phyloP scores from a whole-genome alignment of 805 yeast species.

The Clavispora fructus region DNA sequence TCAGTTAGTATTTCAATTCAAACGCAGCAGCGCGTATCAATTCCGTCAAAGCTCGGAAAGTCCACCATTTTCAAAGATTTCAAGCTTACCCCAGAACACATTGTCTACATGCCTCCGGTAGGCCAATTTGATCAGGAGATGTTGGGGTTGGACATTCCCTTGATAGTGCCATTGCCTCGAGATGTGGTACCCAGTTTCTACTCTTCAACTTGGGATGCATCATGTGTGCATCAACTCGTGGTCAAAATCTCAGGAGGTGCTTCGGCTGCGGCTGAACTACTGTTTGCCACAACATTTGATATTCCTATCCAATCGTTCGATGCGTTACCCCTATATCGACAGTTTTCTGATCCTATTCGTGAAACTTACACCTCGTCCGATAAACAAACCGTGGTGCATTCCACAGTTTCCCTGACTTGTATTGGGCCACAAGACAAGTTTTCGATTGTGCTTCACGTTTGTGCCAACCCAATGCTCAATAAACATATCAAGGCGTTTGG shows the following conservation, averaged over 20 bases:
- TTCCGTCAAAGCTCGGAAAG: constrained; percentile 35
- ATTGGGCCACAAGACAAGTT: constrained; percentile 56
- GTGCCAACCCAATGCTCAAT: constrained; percentile 33
- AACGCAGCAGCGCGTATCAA: constrained; percentile 45
- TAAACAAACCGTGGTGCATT: constrained; percentile 41
- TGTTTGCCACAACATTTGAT: constrained; percentile 37
- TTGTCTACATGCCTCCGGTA: constrained; percentile 33
- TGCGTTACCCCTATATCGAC: constrained; percentile 49
- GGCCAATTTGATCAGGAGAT: constrained; percentile 37
- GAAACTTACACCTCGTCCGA: constrained; percentile 45
- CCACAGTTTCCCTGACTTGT: constrained; percentile 45
- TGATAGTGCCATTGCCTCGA: constrained; percentile 51
- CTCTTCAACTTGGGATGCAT: constrained; percentile 42
- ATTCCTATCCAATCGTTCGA: constrained; percentile 53
- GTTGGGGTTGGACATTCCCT: constrained; percentile 55
- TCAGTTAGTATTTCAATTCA: constrained; percentile 44
- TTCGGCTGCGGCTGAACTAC: constrained; percentile 23
- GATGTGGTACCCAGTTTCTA: constrained; percentile 51
- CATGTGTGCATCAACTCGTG: constrained; percentile 42
- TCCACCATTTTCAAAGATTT: constrained; percentile 29
- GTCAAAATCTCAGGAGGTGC: constrained; percentile 33
- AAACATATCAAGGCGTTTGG: constrained; percentile 27
- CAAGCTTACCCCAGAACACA: constrained; percentile 30
- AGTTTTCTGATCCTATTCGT: constrained; percentile 48
- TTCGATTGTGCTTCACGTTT: constrained; percentile 32